A percentile compares a stretch with the other conserved stretches of the same genome.
Evolutionary conservation across 257 asterid species (phyloP).

Genomic region (Jacaranda mimosifolia): DNA sequence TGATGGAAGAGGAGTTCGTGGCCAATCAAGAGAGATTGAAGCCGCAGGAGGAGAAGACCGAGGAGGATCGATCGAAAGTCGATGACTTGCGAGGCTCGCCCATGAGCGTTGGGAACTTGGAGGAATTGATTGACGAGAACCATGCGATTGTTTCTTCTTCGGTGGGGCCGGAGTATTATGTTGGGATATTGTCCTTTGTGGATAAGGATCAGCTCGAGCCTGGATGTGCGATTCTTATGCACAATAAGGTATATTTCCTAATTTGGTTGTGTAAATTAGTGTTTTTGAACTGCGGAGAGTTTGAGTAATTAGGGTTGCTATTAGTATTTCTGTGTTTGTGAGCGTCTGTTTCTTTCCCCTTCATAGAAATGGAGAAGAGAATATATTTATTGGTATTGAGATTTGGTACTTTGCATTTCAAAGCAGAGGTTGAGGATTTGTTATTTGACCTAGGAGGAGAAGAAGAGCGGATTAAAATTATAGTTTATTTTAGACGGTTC

Average conservation of each 20-base stretch:
- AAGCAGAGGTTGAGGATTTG: constrained; percentile 5
- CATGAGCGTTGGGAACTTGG: constrained; percentile 90
- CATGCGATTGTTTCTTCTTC: constrained; percentile 88
- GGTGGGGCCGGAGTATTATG: constrained; percentile 93
- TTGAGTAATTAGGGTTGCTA: constrained; percentile 30
- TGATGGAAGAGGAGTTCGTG: constrained; percentile 94
- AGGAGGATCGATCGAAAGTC: constrained; percentile 89
- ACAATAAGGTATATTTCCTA: constrained; percentile 68
- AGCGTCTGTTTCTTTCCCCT: not conserved
- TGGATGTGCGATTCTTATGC: constrained; percentile 93
- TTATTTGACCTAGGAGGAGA: constrained; percentile 16
- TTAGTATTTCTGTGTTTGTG: not conserved
- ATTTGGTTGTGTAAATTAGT: not conserved
- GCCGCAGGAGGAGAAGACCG: constrained; percentile 97
- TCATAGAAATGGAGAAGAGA: not conserved
- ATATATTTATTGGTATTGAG: not conserved
- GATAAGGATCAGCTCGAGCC: constrained; percentile 97
- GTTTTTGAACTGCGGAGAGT: constrained; percentile 24
- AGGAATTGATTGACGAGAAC: constrained; percentile 93
- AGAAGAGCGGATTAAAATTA: not conserved
- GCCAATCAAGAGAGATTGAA: constrained; percentile 89
- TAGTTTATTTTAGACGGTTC: not conserved
- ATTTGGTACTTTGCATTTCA: constrained; percentile 16
- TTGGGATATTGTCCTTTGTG: constrained; percentile 85
- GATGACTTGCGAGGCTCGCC: constrained; percentile 90